A percentile compares a stretch with the other conserved stretches of the same genome.
These are phyloP conservation scores for Gracilaria domingensis DNA, from an alignment of 23 red algal genomes.

Conservation along the genomic window DNA sequence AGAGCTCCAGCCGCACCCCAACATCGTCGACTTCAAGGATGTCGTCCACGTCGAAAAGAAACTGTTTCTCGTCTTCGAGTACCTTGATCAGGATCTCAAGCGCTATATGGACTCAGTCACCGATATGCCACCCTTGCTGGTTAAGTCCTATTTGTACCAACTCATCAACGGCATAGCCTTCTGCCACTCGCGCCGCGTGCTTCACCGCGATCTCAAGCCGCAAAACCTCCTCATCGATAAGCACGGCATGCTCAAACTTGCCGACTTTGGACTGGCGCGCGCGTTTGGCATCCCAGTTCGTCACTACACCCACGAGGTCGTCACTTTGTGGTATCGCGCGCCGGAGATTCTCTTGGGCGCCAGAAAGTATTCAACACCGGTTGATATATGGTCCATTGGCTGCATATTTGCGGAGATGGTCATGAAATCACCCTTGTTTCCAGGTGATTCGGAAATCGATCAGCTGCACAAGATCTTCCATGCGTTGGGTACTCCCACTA, in stretches of 20 bases:
- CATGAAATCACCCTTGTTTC: constrained; percentile 84
- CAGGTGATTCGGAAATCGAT: constrained; percentile 99
- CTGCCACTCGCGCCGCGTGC: constrained; percentile 88
- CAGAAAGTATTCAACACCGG: constrained; percentile 89
- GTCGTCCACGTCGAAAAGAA: constrained; percentile 94
- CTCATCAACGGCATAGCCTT: constrained; percentile 97
- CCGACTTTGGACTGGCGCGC: constrained; percentile 99
- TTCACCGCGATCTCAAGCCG: constrained; percentile 98
- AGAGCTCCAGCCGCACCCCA: constrained; percentile 91
- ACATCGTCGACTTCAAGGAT: constrained; percentile 95
- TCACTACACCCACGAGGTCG: constrained; percentile 97
- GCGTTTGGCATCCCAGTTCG: constrained; percentile 99
- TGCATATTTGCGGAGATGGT: constrained; percentile 99
- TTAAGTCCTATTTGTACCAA: constrained; percentile 97
- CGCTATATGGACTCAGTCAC: constrained; percentile 95
- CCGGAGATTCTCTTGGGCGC: constrained; percentile 98
- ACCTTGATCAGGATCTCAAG: constrained; percentile 99
- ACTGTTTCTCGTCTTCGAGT: constrained; percentile 99
- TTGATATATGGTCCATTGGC: constrained; percentile 99
- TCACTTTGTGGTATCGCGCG: constrained; percentile 99
- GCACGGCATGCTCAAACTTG: constrained; percentile 88
- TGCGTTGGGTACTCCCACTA: constrained; percentile 93
- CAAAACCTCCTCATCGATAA: constrained; percentile 97
- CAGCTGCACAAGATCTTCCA: constrained; percentile 99
- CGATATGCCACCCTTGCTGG: constrained; percentile 71